A percentile compares a stretch with the other conserved stretches of the same genome.
These are phyloP conservation scores for Silene noctiflora DNA, from an alignment of 179 eudicot species.

Conservation along the genomic window DNA sequence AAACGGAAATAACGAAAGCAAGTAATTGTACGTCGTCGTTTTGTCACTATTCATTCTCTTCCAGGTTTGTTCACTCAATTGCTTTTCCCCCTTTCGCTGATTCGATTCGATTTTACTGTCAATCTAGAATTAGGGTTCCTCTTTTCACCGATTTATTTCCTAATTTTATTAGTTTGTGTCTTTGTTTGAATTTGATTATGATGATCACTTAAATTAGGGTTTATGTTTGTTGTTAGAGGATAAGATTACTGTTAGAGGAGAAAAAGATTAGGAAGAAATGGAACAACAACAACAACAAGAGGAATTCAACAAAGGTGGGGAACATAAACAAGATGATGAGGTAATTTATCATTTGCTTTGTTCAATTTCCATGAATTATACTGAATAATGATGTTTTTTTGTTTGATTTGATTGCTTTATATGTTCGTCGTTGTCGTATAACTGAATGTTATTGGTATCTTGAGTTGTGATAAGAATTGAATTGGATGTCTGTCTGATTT, in stretches of 20 bases:
- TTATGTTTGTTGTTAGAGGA: neutral
- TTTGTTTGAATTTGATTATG: neutral
- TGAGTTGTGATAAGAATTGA: neutral
- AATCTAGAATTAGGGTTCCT: neutral
- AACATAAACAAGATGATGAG: constrained; percentile 57
- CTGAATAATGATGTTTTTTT: neutral
- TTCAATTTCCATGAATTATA: neutral
- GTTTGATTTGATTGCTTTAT: neutral
- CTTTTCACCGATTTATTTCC: neutral
- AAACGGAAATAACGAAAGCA: too few species aligned
- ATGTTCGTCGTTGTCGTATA: neutral
- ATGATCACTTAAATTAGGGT: neutral
- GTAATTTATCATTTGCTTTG: constrained; percentile 26
- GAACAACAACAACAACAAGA: constrained; percentile 66
- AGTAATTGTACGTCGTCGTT: neutral
- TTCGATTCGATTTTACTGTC: neutral
- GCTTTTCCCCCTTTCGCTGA: neutral
- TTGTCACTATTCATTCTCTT: neutral
- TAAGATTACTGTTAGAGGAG: neutral
- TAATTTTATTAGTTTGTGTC: neutral
- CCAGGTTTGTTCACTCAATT: constrained; percentile 4
- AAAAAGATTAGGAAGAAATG: neutral
- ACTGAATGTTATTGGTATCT: neutral
- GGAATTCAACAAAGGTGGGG: constrained; percentile 41
- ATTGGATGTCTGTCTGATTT: neutral